phyloP scores from a whole-genome alignment of 768 basidiomycete species.

The Phanerodontia chrysosporium region DNA sequence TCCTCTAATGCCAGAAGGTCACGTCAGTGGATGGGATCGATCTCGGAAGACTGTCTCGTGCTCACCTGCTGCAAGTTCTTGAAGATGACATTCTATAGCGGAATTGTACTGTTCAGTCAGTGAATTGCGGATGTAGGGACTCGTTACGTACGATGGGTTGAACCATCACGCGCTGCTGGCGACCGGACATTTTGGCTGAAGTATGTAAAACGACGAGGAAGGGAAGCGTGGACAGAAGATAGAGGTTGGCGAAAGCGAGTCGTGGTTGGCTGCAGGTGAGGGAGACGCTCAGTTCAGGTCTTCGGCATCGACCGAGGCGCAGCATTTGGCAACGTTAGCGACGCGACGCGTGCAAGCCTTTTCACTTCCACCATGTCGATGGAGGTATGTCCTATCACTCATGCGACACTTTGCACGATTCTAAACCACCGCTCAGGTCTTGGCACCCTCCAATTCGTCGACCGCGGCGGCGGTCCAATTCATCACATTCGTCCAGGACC shows the following conservation, averaged over 20 bases:
- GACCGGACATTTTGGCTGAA: constrained; percentile 69
- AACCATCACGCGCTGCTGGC: constrained; percentile 97
- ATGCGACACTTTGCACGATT: not conserved
- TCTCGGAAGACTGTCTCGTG: not conserved
- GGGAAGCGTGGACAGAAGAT: not conserved
- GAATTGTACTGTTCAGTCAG: too few relatives aligned
- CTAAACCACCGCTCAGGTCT: constrained; percentile 20
- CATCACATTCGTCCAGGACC: constrained; percentile 98
- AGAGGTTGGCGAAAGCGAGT: constrained; percentile 7
- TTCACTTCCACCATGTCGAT: constrained; percentile 24
- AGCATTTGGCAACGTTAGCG: constrained; percentile 11
- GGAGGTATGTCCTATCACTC: constrained; percentile 24
- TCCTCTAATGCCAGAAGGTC: constrained; percentile 45
- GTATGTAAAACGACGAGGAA: not conserved
- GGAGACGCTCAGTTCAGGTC: constrained; percentile 5
- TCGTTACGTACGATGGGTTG: constrained; percentile 87
- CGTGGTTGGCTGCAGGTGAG: constrained; percentile 12
- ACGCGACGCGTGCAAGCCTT: constrained; percentile 23
- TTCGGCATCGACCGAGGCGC: constrained; percentile 11
- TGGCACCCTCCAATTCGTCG: constrained; percentile 80
- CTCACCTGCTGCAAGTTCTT: constrained; percentile 89
- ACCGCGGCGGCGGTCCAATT: constrained; percentile 98
- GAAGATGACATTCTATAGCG: constrained; percentile 94
- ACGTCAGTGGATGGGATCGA: constrained; percentile 5
- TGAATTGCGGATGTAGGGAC: too few relatives aligned